A percentile compares a stretch with the other conserved stretches of the same genome.
Conservation (phyloP, 2,329 filamentous ascomycete genomes). For the Aspergillus alliaceus region DNA sequence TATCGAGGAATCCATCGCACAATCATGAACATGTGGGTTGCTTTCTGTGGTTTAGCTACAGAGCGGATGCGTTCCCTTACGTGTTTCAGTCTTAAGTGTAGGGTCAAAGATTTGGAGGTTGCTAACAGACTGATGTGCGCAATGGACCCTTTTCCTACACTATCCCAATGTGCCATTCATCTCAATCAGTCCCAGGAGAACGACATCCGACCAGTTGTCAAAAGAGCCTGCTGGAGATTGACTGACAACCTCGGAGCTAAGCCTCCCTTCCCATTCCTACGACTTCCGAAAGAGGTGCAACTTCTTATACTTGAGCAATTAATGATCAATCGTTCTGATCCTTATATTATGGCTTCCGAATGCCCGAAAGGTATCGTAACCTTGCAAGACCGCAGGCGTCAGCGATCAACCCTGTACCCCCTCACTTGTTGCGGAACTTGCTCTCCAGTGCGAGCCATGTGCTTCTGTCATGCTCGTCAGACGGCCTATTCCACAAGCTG, state of each 20-base stretch:
- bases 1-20: slow-evolving; percentile 13
- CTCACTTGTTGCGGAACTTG: slow-evolving; percentile 25
- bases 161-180: slow-evolving; percentile 23
- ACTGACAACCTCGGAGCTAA: slow-evolving; percentile 11
- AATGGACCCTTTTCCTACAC: slow-evolving; percentile 22
- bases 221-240: slow-evolving; percentile 15
- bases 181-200: slow-evolving; percentile 14
- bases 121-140: slow-evolving; percentile 14
- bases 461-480: slow-evolving; percentile 23
- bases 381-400: slow-evolving; percentile 16
- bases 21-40: slow-evolving; percentile 16
- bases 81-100: slow-evolving; percentile 24
- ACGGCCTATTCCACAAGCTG: slow-evolving; percentile 25
- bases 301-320: slow-evolving; percentile 22
- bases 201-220: slow-evolving; percentile 15
- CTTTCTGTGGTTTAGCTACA: slow-evolving; percentile 17
- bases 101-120: slow-evolving; percentile 18
- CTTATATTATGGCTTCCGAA: slow-evolving; percentile 9
- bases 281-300: slow-evolving; percentile 29
- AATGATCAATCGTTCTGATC: slow-evolving; percentile 16
- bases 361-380: slow-evolving; percentile 11
- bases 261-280: slow-evolving; percentile 20
- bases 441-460: slow-evolving; percentile 18
- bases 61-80: slow-evolving; percentile 17
- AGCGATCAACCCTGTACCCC: slow-evolving; percentile 3